Base-by-base conservation (phyloP, 192 early-diverging fungal genomes). In the Linnemannia exigua region DNA sequence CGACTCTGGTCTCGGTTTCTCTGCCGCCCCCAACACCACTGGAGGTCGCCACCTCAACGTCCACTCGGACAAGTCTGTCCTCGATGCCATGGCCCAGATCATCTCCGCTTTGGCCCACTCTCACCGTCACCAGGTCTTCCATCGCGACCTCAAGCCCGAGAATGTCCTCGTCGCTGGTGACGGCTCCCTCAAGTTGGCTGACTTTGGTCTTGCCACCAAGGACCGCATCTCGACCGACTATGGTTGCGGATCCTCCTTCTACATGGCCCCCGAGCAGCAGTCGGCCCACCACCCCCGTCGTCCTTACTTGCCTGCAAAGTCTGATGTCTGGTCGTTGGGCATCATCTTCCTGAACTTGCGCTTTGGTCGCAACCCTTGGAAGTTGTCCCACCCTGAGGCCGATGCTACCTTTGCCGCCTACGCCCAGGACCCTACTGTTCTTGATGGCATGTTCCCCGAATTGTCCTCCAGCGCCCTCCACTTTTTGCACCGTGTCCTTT, bases 91-190 rank as follows among this genome's bases (percentile, higher is more conserved):
- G 78, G 76, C 91, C 33, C 96, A 97, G 81, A 93, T 97, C 69
- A 89, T 95, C 20, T 91, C 93, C 48, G 96, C 96, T 25, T 84
- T 99, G 20, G 90, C 89, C 31, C 93, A 97, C 90, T 94, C 93
- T 83, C 98, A 99, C 81, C 72, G 76, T 20, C 81, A 92, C 73
- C 94, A 94, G 25, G 91, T 97, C 67, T 97, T 96, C 84, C 98
- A 99, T 81, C 93, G 98, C 58, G 98, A 99, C 82, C 90, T 99
- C 75, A 99, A 95, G 89, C 96, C 96, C n/a, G 98, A 99, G 88
- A 99, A 99, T 82, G 91, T 97, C 37, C 89, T 98, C 36, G 89
- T 91, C 54, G 84, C 89, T 71, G 90, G 89, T 58, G 79, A 84
- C 51, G 84, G 88, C 50, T 84, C 89, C 33, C 90, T 95, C 88